Conservation (phyloP, 768 basidiomycete genomes). For the Collybiopsis confluens region DNA sequence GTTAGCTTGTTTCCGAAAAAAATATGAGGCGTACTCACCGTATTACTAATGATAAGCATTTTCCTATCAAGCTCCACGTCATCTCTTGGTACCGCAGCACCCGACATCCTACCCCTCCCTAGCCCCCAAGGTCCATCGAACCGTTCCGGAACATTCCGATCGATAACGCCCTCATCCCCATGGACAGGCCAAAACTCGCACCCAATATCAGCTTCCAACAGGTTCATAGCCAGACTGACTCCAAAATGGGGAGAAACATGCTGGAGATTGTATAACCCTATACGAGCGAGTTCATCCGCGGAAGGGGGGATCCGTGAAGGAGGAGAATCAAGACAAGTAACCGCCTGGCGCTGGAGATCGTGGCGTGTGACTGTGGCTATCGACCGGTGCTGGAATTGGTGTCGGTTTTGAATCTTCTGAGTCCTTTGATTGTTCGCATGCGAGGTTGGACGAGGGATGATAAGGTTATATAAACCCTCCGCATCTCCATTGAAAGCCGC, state of each 20-base stretch:
- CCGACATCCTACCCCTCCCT: neutral
- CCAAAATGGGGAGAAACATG: slow-evolving; percentile 19
- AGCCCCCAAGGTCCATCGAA: slow-evolving; percentile 23
- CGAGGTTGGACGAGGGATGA: slow-evolving; percentile 12
- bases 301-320: slow-evolving; percentile 10
- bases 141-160: slow-evolving; percentile 15
- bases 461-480: slow-evolving; percentile 14
- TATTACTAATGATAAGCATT: slow-evolving; percentile 25
- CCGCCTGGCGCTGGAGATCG: slow-evolving; percentile 16
- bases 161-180: slow-evolving; percentile 1
- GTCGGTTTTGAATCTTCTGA: too few species aligned
- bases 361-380: neutral
- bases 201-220: slow-evolving; percentile 18
- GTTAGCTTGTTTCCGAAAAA: slow-evolving; percentile 13
- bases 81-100: slow-evolving; percentile 9
- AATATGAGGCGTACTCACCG: slow-evolving; percentile 16
- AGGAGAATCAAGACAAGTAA: slow-evolving; percentile 19
- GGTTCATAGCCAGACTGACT: slow-evolving; percentile 11
- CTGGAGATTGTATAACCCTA: slow-evolving; percentile 6
- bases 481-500: slow-evolving; percentile 17
- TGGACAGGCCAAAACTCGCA: slow-evolving; percentile 21
- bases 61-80: slow-evolving; percentile 19
- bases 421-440: slow-evolving; percentile 8
- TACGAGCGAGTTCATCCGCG: slow-evolving; percentile 10
- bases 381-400: too few species aligned